Evolutionary conservation across 352 stramenopile genomes (phyloP).

Genomic region (Pythium aristosporum): DNA sequence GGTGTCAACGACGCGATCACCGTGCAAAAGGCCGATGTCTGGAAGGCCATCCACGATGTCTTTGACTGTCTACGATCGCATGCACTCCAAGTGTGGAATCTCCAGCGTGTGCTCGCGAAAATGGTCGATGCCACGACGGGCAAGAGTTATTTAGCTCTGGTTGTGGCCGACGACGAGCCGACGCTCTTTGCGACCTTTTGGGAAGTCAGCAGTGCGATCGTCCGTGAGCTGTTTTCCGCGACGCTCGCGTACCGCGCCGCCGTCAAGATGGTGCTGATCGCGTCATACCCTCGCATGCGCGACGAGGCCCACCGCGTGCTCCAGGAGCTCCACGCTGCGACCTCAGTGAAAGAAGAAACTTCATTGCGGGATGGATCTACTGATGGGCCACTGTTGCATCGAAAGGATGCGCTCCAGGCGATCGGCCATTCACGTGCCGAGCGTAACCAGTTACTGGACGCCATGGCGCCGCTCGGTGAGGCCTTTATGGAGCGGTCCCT

Average conservation of each 20-base stretch:
- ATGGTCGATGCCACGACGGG: slow-evolving; percentile 49
- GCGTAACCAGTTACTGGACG: slow-evolving; percentile 65
- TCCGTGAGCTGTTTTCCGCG: slow-evolving; percentile 64
- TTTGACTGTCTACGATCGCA: slow-evolving; percentile 68
- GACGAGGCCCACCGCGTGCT: slow-evolving; percentile 68
- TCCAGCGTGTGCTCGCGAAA: slow-evolving; percentile 84
- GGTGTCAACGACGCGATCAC: slow-evolving; percentile 26
- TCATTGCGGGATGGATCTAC: neutral
- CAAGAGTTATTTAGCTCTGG: slow-evolving; percentile 65
- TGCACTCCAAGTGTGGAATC: slow-evolving; percentile 83
- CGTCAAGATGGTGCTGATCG: slow-evolving; percentile 72
- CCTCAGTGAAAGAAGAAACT: slow-evolving; percentile 29
- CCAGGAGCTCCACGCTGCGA: slow-evolving; percentile 56
- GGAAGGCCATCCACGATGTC: slow-evolving; percentile 78
- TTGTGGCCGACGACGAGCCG: slow-evolving; percentile 72
- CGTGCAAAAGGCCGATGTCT: slow-evolving; percentile 68
- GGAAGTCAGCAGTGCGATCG: slow-evolving; percentile 79
- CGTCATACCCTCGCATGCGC: slow-evolving; percentile 77
- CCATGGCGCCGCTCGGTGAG: slow-evolving; percentile 65
- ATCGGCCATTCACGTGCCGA: slow-evolving; percentile 47
- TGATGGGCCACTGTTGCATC: slow-evolving; percentile 5
- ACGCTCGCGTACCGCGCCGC: slow-evolving; percentile 57
- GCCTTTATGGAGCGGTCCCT: slow-evolving; percentile 69
- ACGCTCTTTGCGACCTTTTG: slow-evolving; percentile 84
- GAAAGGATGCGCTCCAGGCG: slow-evolving; percentile 23